Percentiles rank a stretch among this genome's conserved stretches.
These are phyloP conservation scores for Aureobasidium leucospermi DNA, from an alignment of 2,329 filamentous ascomycete species.

Conservation along the genomic window DNA sequence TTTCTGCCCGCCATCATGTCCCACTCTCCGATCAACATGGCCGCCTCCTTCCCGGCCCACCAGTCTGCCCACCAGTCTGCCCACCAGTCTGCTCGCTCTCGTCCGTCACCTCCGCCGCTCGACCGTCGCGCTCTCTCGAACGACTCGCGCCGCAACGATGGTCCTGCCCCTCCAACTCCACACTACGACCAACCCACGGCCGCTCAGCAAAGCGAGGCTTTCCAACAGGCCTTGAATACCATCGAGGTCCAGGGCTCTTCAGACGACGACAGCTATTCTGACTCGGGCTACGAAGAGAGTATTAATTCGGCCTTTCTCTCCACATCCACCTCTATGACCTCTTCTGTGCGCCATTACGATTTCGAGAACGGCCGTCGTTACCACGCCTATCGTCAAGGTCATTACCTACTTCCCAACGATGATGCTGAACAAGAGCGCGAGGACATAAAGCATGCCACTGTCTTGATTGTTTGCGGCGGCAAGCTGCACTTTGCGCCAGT, in stretches of 20 bases:
- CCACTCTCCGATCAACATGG: not conserved
- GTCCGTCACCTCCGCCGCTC: not conserved
- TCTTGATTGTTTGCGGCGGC: conserved; percentile 13
- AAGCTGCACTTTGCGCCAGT: conserved; percentile 15
- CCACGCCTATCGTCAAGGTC: conserved; percentile 23
- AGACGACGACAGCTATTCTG: conserved; percentile 4
- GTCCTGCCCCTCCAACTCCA: not conserved
- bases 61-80: not conserved
- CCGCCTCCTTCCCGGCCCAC: not conserved
- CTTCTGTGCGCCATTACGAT: conserved; percentile 10
- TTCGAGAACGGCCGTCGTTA: conserved; percentile 22
- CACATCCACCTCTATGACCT: conserved; percentile 6
- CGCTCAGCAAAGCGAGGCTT: conserved; percentile 7
- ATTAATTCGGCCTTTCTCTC: not conserved
- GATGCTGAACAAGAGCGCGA: conserved; percentile 23
- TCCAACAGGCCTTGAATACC: conserved; percentile 10
- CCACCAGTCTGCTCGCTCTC: not conserved
- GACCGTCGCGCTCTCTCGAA: not conserved
- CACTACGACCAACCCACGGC: not conserved
- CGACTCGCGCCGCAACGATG: conserved; percentile 6
- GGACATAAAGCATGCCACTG: conserved; percentile 22
- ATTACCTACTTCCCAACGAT: conserved; percentile 24
- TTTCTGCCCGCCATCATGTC: not conserved
- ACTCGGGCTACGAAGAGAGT: conserved; percentile 11
- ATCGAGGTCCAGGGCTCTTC: conserved; percentile 11